Evolutionary conservation across 805 yeast genomes (phyloP).

Genomic region (Starmerella gropengiesseri): DNA sequence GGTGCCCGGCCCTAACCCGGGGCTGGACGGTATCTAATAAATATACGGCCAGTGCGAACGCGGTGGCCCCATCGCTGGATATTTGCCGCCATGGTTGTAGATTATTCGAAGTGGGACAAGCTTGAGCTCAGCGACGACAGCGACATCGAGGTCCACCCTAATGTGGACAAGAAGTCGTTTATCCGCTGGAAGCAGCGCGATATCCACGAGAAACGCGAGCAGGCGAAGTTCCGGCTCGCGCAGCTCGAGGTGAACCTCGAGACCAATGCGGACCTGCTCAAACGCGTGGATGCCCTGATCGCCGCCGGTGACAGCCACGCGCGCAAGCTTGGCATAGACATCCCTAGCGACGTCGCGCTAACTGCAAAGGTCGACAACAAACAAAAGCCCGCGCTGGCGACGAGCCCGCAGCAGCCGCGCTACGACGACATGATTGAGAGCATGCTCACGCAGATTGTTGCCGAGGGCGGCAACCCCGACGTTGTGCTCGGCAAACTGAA

Average conservation of each 20-base stretch:
- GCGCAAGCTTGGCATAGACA: slow-evolving; percentile 23
- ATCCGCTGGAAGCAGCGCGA: slow-evolving; percentile 95
- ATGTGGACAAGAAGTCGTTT: slow-evolving; percentile 87
- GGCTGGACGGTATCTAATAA: no score
- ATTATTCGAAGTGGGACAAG: slow-evolving; percentile 96
- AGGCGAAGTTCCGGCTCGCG: slow-evolving; percentile 66
- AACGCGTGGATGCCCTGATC: slow-evolving; percentile 58
- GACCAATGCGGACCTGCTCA: slow-evolving; percentile 68
- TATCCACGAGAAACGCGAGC: slow-evolving; percentile 83
- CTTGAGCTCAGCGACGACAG: slow-evolving; percentile 93
- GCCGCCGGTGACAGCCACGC: slow-evolving; percentile 31
- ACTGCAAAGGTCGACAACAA: slow-evolving; percentile 23
- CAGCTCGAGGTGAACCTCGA: slow-evolving; percentile 64
- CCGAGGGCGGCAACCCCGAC: slow-evolving; percentile 40
- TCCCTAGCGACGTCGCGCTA: slow-evolving; percentile 23
- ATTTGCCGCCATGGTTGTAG: slow-evolving; percentile 55
- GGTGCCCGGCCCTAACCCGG: no score
- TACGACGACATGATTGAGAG: slow-evolving; percentile 91
- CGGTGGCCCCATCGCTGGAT: not conserved
- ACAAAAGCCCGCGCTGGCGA: slow-evolving; percentile 26
- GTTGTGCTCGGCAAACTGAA: slow-evolving; percentile 32
- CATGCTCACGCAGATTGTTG: slow-evolving; percentile 62
- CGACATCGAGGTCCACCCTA: slow-evolving; percentile 95
- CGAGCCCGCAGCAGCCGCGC: slow-evolving; percentile 34
- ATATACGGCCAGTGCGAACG: no score